phyloP scores from a whole-genome alignment of 2,329 filamentous ascomycete species.

The Neofusicoccum sp. region DNA sequence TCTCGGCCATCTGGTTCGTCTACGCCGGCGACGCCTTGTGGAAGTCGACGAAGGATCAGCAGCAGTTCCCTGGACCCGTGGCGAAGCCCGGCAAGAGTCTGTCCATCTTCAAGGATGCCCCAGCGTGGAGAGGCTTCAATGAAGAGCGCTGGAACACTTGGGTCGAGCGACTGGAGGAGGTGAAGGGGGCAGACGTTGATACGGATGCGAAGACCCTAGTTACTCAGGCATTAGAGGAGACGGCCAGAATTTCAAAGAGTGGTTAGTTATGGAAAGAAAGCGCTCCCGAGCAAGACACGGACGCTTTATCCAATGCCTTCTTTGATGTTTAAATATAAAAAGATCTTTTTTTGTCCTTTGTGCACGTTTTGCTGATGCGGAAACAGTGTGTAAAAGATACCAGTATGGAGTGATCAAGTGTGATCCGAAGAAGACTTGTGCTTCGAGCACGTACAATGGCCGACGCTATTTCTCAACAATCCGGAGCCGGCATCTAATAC shows the following conservation, averaged over 20 bases:
- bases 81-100: constrained; percentile 16
- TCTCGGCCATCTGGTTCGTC: constrained; percentile 6
- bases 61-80: constrained; percentile 18
- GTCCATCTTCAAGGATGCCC: constrained; percentile 12
- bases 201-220: constrained; percentile 2
- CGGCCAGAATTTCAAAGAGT: background rate
- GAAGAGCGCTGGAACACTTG: constrained; percentile 17
- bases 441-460: too few relatives aligned
- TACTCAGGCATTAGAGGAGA: background rate
- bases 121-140: constrained; percentile 13
- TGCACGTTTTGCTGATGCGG: background rate
- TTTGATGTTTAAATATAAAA: background rate
- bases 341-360: background rate
- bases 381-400: too few relatives aligned
- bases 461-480: background rate
- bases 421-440: too few relatives aligned
- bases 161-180: background rate
- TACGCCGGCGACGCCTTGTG: constrained; percentile 7
- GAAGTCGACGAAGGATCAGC: background rate
- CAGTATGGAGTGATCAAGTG: too few relatives aligned
- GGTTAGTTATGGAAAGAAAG: background rate
- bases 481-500: constrained; percentile 24
- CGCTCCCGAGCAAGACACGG: too few relatives aligned
- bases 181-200: background rate
- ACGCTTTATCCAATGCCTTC: too few relatives aligned